These are phyloP conservation scores for Ensete glaucum DNA, from an alignment of 176 grass and related monocot species.

Conservation along the genomic window DNA sequence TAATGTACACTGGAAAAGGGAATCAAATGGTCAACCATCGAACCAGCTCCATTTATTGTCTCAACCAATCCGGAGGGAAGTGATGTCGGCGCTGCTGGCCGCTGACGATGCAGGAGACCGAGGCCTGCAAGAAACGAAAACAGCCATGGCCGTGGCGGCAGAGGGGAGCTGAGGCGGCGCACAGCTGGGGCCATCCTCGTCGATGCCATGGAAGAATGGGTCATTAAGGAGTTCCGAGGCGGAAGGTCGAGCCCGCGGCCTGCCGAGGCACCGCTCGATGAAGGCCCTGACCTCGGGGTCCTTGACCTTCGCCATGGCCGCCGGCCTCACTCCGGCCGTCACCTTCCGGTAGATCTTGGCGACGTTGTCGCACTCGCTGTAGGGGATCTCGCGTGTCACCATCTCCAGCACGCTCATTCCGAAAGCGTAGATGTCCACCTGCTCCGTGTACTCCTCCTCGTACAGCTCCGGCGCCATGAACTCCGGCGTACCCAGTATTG, in stretches of 20 bases:
- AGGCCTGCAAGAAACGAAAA: not conserved
- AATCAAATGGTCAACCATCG: too few relatives aligned
- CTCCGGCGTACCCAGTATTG: constrained; percentile 85
- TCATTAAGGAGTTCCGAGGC: constrained; percentile 66
- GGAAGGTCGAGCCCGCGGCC: constrained; percentile 47
- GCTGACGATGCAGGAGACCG: too few relatives aligned
- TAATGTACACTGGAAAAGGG: too few relatives aligned
- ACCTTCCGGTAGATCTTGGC: constrained; percentile 70
- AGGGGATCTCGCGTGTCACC: constrained; percentile 90
- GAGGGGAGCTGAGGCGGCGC: not conserved
- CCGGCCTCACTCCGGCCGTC: constrained; percentile 34
- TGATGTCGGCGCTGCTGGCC: too few relatives aligned
- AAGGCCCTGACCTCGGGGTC: constrained; percentile 61
- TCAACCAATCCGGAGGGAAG: too few relatives aligned
- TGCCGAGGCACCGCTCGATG: constrained; percentile 71
- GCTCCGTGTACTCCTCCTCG: constrained; percentile 88
- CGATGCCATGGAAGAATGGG: constrained; percentile 62
- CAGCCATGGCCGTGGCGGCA: not conserved
- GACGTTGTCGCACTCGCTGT: constrained; percentile 70
- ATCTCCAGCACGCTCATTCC: constrained; percentile 96
- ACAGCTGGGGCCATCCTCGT: constrained; percentile 16
- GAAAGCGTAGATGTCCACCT: constrained; percentile 95
- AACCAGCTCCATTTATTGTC: too few relatives aligned
- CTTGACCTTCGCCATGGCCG: constrained; percentile 42
- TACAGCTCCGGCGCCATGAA: constrained; percentile 99